Base-by-base conservation (phyloP, 176 grass and related monocot genomes). In the Coix lacrymajobi region DNA sequence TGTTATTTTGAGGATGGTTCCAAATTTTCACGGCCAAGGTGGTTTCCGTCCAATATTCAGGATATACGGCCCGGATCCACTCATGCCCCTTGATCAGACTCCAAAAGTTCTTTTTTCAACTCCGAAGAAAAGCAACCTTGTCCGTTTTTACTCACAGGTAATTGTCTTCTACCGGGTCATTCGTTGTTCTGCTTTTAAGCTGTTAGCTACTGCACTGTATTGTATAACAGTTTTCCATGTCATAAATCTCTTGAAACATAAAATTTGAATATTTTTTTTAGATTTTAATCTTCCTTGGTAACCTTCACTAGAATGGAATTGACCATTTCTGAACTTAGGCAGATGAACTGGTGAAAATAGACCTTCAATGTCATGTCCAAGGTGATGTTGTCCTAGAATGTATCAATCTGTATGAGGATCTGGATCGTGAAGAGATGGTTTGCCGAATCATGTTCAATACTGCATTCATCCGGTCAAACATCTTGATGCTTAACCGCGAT, bases 371-470 rank as follows among this genome's bases (percentile, higher is more conserved):
- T 67, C 92, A 88, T 77, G 92, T 98, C 81, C 93, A 93, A 91
- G 96, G 92, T 82, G 96, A 98, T 87, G 87, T 95, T 75, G 89
- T 98, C 34, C 80, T 98, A 73, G 91, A 98, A 73, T 98, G 96
- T 68, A 89, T 91, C 63, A 86, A 87, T 83, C 49, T 92, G 32
- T 86, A 95, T 75, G 89, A 93, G 45, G 82, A 91, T 84, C 68
- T 93, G 74, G 89, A 98, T 77, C 66, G 76, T 36, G 92, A 98
- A 75, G 89, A 87, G 34, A 98, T 98, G 92, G 72, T 93, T 76
- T 98, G 88, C 84, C 85, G 82, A 61, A 62, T 95, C 71, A 91
- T 98, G 89, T 92, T 98, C 65, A 98, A 98, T 45, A 98, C 92
- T 28, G 92, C 89, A 63, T 98, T 98, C 73, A 93, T 98, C 72